phyloP scores from a whole-genome alignment of 2,329 filamentous ascomycete genomes.

The Setomelanomma holmii region DNA sequence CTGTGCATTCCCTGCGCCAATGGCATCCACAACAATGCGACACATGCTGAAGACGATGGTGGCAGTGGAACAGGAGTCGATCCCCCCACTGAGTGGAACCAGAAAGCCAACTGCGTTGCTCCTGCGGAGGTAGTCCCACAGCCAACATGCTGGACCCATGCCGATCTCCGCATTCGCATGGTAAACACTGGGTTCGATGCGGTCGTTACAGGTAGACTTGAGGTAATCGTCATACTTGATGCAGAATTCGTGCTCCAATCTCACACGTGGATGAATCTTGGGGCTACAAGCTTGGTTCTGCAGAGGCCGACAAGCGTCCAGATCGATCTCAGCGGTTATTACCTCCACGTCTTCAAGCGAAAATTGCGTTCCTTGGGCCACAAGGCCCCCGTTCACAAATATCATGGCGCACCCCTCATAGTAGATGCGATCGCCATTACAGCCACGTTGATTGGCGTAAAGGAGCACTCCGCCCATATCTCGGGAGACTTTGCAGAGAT shows the following conservation, averaged over 20 bases:
- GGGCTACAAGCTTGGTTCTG: slow-evolving; percentile 65
- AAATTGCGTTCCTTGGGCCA: slow-evolving; percentile 72
- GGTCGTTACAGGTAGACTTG: slow-evolving; percentile 3
- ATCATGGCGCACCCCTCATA: slow-evolving; percentile 66
- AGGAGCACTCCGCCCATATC: slow-evolving; percentile 62
- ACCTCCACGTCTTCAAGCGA: slow-evolving; percentile 60
- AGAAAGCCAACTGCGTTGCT: slow-evolving; percentile 61
- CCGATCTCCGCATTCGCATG: slow-evolving; percentile 68
- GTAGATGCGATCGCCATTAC: slow-evolving; percentile 46
- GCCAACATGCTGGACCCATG: slow-evolving; percentile 67
- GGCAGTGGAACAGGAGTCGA: slow-evolving; percentile 65
- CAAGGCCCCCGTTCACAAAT: slow-evolving; percentile 59
- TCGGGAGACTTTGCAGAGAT: slow-evolving; percentile 56
- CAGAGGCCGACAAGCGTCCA: slow-evolving; percentile 68
- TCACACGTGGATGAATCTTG: no score
- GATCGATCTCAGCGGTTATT: slow-evolving; percentile 61
- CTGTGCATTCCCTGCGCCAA: slow-evolving; percentile 58
- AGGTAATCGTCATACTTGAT: not conserved
- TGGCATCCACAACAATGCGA: slow-evolving; percentile 60
- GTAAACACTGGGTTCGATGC: slow-evolving; percentile 50
- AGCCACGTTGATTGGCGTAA: slow-evolving; percentile 66
- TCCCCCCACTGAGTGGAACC: slow-evolving; percentile 64
- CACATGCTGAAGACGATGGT: slow-evolving; percentile 58
- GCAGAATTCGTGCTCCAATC: no score
- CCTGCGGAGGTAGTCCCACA: slow-evolving; percentile 68